Conservation (phyloP, 2,329 filamentous ascomycete genomes). For the Penicillium sclerotigenum region DNA sequence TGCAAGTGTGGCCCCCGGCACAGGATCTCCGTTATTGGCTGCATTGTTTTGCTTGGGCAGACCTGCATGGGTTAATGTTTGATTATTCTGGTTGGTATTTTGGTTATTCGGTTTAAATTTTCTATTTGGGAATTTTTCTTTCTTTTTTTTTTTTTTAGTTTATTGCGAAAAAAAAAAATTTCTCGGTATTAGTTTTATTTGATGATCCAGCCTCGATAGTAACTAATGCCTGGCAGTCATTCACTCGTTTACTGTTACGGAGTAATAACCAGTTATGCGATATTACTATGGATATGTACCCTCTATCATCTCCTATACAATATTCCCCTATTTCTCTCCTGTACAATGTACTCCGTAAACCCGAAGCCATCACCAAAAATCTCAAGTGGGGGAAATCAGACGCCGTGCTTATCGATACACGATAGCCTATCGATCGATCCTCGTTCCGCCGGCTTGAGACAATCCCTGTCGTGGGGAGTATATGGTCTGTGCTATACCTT, state of each 20-base stretch:
- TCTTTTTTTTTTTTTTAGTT: neutral
- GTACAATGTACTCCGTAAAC: neutral
- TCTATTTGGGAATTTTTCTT: neutral
- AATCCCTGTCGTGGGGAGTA: constrained; percentile 4
- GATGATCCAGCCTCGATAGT: neutral
- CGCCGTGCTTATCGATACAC: constrained; percentile 15
- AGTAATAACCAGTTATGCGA: neutral
- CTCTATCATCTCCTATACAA: neutral
- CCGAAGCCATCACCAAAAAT: neutral
- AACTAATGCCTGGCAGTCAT: neutral
- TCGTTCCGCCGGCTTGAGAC: constrained; percentile 9
- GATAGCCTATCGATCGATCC: constrained; percentile 14
- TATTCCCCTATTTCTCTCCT: neutral
- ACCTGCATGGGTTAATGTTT: constrained; percentile 16
- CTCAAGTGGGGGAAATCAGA: constrained; percentile 3
- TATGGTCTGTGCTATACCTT: constrained; percentile 9
- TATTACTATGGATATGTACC: neutral
- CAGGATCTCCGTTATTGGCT: constrained; percentile 46
- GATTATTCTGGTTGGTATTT: constrained; percentile 2
- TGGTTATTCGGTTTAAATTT: neutral
- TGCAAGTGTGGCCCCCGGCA: constrained; percentile 4
- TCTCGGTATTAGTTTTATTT: neutral
- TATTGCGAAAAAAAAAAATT: too few species aligned
- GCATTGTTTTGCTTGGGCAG: constrained; percentile 69
- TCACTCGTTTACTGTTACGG: neutral